Evolutionary conservation across 2,329 filamentous ascomycete species (phyloP).

Genomic region (Domatiomyces catenatus): DNA sequence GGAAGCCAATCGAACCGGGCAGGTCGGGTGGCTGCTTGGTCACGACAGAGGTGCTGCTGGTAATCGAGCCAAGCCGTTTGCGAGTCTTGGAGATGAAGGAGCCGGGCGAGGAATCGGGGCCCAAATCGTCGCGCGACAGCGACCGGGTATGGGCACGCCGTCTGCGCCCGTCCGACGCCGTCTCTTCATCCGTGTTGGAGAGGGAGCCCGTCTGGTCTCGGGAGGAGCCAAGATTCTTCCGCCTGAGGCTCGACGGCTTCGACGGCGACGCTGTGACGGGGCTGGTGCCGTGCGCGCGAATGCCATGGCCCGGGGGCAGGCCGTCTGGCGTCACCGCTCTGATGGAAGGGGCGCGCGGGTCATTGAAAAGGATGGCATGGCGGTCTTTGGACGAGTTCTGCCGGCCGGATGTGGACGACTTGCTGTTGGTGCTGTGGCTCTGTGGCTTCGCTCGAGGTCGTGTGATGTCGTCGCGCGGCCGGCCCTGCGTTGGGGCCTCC

Average conservation of each 20-base stretch:
- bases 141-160: conserved; percentile 9
- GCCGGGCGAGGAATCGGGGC: conserved; percentile 13
- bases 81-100: conserved; percentile 16
- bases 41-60: conserved; percentile 19
- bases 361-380: conserved; percentile 21
- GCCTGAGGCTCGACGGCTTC: conserved; percentile 10
- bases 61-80: conserved; percentile 15
- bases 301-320: conserved; percentile 19
- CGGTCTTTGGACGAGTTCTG: conserved; percentile 12
- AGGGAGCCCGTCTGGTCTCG: conserved; percentile 13
- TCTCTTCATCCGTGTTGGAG: conserved; percentile 19
- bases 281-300: conserved; percentile 5
- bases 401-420: conserved; percentile 4
- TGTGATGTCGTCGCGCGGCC: background rate
- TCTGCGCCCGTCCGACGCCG: conserved; percentile 22
- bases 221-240: conserved; percentile 6
- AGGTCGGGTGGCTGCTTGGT: conserved; percentile 26
- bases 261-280: conserved; percentile 8
- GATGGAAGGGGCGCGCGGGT: conserved; percentile 29
- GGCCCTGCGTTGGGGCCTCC: background rate
- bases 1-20: conserved; percentile 31
- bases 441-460: background rate
- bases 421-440: background rate
- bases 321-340: conserved; percentile 32
- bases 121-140: conserved; percentile 7